Conservation (phyloP, 257 asterid species). For the Eucommia ulmoides region DNA sequence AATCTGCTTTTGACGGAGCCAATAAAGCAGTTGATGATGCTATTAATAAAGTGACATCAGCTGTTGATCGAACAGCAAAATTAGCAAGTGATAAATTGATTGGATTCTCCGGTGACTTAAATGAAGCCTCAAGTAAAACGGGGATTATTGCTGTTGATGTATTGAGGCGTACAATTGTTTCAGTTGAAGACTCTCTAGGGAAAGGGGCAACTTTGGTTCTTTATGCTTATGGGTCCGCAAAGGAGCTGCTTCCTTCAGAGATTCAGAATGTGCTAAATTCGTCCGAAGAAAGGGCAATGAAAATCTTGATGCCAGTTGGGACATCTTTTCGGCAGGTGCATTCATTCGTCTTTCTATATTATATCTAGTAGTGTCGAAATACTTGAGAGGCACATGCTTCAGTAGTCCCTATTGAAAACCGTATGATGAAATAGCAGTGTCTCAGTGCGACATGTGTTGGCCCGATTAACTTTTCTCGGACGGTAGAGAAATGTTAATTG, state of each 20-base stretch:
- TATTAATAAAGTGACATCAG: slow-evolving; percentile 21
- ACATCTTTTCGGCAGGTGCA: slow-evolving; percentile 53
- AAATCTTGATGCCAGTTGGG: slow-evolving; percentile 39
- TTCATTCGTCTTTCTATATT: no score
- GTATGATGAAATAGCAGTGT: not conserved
- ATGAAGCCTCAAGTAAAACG: slow-evolving; percentile 48
- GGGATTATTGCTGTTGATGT: slow-evolving; percentile 44
- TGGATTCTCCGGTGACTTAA: slow-evolving; percentile 38
- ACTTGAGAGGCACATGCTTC: no score
- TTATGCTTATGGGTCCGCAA: slow-evolving; percentile 49
- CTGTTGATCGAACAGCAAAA: slow-evolving; percentile 49
- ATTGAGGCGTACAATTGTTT: slow-evolving; percentile 33
- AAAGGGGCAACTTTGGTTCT: slow-evolving; percentile 41
- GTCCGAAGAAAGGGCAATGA: slow-evolving; percentile 32
- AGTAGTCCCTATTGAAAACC: no score
- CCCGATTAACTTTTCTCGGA: not conserved
- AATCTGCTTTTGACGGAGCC: slow-evolving; percentile 24
- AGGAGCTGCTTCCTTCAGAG: slow-evolving; percentile 61
- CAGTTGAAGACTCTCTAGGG: slow-evolving; percentile 45
- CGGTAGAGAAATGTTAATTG: not conserved
- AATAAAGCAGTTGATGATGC: slow-evolving; percentile 38
- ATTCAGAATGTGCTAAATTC: slow-evolving; percentile 36
- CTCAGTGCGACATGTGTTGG: not conserved
- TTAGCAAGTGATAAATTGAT: slow-evolving; percentile 42
- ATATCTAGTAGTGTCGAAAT: no score